These are phyloP conservation scores for Blastobotrys terrestris DNA, from an alignment of 805 yeast species.

Conservation along the genomic window DNA sequence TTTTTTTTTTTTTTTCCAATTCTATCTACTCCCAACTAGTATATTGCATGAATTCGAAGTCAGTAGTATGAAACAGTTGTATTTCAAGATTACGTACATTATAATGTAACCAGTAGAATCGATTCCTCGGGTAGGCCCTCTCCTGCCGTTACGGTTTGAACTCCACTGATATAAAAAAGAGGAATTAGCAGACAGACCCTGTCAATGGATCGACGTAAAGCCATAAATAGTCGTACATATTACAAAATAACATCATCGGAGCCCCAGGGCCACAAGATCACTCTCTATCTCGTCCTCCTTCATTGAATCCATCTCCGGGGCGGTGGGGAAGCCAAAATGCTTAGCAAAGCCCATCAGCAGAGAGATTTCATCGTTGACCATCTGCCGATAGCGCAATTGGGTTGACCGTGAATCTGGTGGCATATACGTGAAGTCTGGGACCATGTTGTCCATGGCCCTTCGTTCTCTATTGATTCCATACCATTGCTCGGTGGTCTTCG, in stretches of 20 bases:
- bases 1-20: no score
- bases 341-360: conserved; percentile 58
- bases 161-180: neutral
- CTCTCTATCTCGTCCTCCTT: conserved; percentile 65
- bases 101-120: no score
- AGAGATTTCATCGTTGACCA: conserved; percentile 63
- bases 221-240: neutral
- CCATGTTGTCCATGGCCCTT: conserved; percentile 63
- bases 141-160: no score
- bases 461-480: conserved; percentile 87
- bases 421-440: conserved; percentile 40
- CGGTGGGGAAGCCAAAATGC: conserved; percentile 75
- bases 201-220: no score
- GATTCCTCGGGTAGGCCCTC: no score
- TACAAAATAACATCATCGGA: conserved; percentile 7
- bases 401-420: conserved; percentile 29
- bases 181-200: no score
- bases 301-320: conserved; percentile 62
- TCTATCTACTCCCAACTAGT: no score
- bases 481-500: conserved; percentile 79
- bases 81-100: no score
- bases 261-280: conserved; percentile 65
- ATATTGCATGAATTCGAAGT: neutral
- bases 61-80: no score
- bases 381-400: conserved; percentile 61